These are phyloP conservation scores for Pichia californica DNA, from an alignment of 805 yeast species.

Conservation along the genomic window DNA sequence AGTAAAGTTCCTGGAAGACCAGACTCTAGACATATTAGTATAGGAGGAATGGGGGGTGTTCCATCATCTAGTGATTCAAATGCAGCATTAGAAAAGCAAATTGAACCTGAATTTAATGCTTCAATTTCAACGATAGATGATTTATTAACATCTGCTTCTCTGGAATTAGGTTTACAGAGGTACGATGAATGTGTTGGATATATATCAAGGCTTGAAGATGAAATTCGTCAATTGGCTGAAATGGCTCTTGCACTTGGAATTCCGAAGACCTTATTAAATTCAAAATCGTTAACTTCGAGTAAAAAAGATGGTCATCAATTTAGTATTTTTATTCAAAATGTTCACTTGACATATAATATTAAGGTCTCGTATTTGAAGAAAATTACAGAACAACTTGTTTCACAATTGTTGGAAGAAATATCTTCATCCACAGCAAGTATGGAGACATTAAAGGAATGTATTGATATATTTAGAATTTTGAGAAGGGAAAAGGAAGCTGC, in stretches of 20 bases:
- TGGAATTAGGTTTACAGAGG: conserved; percentile 41
- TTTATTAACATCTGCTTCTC: conserved; percentile 43
- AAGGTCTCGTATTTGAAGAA: conserved; percentile 22
- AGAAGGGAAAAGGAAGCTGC: conserved; percentile 44
- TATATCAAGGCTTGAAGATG: conserved; percentile 20
- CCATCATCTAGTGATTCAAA: no score
- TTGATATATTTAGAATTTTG: conserved; percentile 32
- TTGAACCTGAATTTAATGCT: conserved; percentile 13
- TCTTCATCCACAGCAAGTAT: conserved; percentile 16
- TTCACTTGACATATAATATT: conserved; percentile 11
- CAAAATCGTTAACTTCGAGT: conserved; percentile 17
- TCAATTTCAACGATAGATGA: conserved; percentile 36
- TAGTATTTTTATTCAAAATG: conserved; percentile 10
- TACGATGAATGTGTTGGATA: conserved; percentile 37
- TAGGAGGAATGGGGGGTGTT: conserved; percentile 23
- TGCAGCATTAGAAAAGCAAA: conserved; percentile 19
- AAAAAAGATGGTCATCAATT: conserved; percentile 11
- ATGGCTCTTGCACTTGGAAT: conserved; percentile 10
- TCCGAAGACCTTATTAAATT: conserved; percentile 9
- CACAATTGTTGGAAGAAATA: conserved; percentile 19
- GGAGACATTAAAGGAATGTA: conserved; percentile 14
- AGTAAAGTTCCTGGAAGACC: conserved; percentile 32
- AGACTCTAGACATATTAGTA: conserved; percentile 47
- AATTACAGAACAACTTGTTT: conserved; percentile 17
- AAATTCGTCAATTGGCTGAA: conserved; percentile 11